phyloP scores from a whole-genome alignment of 2,329 filamentous ascomycete genomes.

The Apiospora arundinis region DNA sequence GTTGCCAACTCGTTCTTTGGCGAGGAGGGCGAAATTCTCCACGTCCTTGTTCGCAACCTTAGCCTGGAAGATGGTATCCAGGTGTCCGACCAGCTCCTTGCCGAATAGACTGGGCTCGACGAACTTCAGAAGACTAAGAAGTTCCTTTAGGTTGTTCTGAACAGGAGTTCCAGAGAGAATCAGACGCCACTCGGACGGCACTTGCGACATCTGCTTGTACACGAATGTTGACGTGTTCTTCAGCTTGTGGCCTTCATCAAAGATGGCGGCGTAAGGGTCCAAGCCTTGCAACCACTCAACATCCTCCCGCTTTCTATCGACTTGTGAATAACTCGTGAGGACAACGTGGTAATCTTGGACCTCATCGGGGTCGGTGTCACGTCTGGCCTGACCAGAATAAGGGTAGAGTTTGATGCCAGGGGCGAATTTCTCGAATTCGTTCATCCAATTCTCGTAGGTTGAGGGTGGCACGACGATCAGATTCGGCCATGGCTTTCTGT shows the following conservation, averaged over 20 bases:
- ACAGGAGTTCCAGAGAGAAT: constrained; percentile 90
- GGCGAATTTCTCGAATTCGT: constrained; percentile 88
- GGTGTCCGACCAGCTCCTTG: constrained; percentile 71
- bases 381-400: constrained; percentile 64
- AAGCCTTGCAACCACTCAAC: constrained; percentile 56
- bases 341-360: constrained; percentile 69
- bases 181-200: constrained; percentile 82
- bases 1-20: constrained; percentile 82
- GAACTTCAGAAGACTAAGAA: constrained; percentile 90
- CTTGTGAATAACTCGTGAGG: constrained; percentile 67
- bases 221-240: constrained; percentile 86
- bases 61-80: constrained; percentile 89
- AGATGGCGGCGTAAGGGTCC: constrained; percentile 68
- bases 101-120: constrained; percentile 87
- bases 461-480: constrained; percentile 91
- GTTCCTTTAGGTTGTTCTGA: constrained; percentile 92
- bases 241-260: constrained; percentile 92
- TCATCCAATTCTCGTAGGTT: constrained; percentile 94
- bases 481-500: constrained; percentile 68
- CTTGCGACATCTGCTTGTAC: constrained; percentile 79
- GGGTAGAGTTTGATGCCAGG: constrained; percentile 77
- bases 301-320: constrained; percentile 55
- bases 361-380: constrained; percentile 67
- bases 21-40: constrained; percentile 82
- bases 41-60: constrained; percentile 85